Percentiles rank a stretch among this genome's conserved stretches.
Evolutionary conservation across 1,284 basidiomycete genomes (phyloP).

Genomic region (Peniophora sp.): DNA sequence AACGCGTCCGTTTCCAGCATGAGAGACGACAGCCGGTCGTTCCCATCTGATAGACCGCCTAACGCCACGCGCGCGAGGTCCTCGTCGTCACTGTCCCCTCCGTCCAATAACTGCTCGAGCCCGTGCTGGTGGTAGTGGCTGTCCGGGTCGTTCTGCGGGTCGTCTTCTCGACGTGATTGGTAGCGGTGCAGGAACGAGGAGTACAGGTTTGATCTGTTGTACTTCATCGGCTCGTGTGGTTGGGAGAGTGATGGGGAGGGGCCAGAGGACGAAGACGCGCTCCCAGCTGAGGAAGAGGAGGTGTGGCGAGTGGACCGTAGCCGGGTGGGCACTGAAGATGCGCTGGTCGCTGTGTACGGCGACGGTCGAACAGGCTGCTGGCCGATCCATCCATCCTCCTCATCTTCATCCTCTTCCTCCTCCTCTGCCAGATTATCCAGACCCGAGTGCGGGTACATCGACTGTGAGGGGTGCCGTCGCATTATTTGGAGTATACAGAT

Average conservation of each 20-base stretch:
- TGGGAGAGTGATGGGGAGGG: constrained; percentile 20
- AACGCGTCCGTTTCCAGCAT: constrained; percentile 52
- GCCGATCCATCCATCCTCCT: constrained; percentile 32
- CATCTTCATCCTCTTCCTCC: constrained; percentile 36
- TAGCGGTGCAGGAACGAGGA: constrained; percentile 72
- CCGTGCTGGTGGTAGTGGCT: constrained; percentile 69
- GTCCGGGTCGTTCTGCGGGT: constrained; percentile 66
- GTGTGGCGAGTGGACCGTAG: constrained; percentile 20
- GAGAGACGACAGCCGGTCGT: constrained; percentile 45
- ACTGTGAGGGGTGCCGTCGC: constrained; percentile 42
- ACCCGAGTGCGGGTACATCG: constrained; percentile 60
- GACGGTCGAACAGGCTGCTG: constrained; percentile 10
- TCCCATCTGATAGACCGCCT: constrained; percentile 32
- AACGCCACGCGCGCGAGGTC: constrained; percentile 37
- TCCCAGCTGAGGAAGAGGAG: constrained; percentile 19
- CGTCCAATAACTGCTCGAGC: constrained; percentile 61
- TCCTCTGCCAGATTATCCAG: constrained; percentile 32
- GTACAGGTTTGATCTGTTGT: constrained; percentile 51
- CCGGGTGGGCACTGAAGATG: constrained; percentile 11
- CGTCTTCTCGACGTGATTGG: constrained; percentile 53
- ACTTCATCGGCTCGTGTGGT: constrained; percentile 29
- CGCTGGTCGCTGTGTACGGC: constrained; percentile 16
- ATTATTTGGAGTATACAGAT: constrained; percentile 13
- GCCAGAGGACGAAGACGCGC: constrained; percentile 19
- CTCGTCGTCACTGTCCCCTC: constrained; percentile 72